These are phyloP conservation scores for Paxillus rubicundulus DNA, from an alignment of 768 basidiomycete species.

Conservation along the genomic window DNA sequence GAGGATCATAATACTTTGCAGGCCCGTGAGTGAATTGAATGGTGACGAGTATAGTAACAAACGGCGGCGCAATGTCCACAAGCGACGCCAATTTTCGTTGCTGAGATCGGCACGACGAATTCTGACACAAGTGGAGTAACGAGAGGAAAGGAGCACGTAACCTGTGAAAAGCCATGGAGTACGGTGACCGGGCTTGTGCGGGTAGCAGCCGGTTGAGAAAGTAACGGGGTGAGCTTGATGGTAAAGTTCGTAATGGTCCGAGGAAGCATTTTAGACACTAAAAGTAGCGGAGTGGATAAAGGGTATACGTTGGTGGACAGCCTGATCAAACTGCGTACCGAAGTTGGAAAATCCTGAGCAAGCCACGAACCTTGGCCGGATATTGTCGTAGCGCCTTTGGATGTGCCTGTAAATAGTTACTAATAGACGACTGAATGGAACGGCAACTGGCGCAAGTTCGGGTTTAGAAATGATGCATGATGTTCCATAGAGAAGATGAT, in stretches of 20 bases:
- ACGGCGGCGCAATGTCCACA: neutral
- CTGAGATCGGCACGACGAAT: neutral
- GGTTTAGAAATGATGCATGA: slow-evolving; percentile 22
- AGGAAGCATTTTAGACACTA: slow-evolving; percentile 16
- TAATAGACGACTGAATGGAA: slow-evolving; percentile 27
- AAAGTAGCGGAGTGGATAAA: slow-evolving; percentile 26
- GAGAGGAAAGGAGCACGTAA: slow-evolving; percentile 22
- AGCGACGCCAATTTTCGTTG: too few relatives aligned
- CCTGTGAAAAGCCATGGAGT: slow-evolving; percentile 9
- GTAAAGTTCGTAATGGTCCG: slow-evolving; percentile 9
- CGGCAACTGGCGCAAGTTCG: slow-evolving; percentile 23
- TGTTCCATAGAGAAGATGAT: slow-evolving; percentile 15
- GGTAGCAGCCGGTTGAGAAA: slow-evolving; percentile 14
- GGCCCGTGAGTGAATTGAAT: neutral
- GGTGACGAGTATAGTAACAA: neutral
- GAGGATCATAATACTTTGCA: slow-evolving; percentile 18
- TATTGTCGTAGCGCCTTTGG: slow-evolving; percentile 27
- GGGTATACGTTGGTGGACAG: slow-evolving; percentile 6
- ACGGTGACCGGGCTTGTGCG: slow-evolving; percentile 2
- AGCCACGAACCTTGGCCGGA: slow-evolving; percentile 25
- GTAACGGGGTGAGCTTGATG: slow-evolving; percentile 8
- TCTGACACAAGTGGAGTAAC: slow-evolving; percentile 3
- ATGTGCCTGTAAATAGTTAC: slow-evolving; percentile 24
- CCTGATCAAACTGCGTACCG: neutral
- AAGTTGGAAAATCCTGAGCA: slow-evolving; percentile 9